Percentiles rank a stretch among this genome's conserved stretches.
These are phyloP conservation scores for Taphrina betulina DNA, from an alignment of 1,139 yeast species.

Conservation along the genomic window DNA sequence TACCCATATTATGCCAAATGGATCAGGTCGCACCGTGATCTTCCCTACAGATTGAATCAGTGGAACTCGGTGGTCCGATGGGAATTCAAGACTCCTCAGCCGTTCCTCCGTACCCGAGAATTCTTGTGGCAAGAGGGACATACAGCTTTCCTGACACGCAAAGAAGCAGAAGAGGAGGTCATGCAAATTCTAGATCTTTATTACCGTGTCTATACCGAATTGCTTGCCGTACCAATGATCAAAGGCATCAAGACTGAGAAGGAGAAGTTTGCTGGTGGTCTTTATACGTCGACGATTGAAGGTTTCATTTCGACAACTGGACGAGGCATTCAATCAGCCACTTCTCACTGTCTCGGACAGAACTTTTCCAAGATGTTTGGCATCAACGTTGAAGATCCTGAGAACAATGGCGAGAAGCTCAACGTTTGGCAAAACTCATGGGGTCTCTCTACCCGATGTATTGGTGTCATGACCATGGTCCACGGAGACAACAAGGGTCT, in stretches of 20 bases:
- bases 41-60: slow-evolving; percentile 93
- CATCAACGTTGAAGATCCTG: slow-evolving; percentile 92
- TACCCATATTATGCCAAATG: slow-evolving; percentile 99
- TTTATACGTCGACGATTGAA: slow-evolving; percentile 90
- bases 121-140: slow-evolving; percentile 99
- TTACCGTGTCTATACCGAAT: slow-evolving; percentile 78
- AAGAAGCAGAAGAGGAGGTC: slow-evolving; percentile 81
- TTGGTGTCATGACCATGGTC: slow-evolving; percentile 99
- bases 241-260: slow-evolving; percentile 95
- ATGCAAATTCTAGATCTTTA: slow-evolving; percentile 81
- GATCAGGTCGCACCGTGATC: slow-evolving; percentile 97
- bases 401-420: slow-evolving; percentile 52
- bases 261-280: slow-evolving; percentile 98
- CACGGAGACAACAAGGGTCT: slow-evolving; percentile 98
- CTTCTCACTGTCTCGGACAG: slow-evolving; percentile 96
- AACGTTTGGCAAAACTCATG: slow-evolving; percentile 96
- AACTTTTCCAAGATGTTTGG: slow-evolving; percentile 98
- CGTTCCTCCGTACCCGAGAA: slow-evolving; percentile 97
- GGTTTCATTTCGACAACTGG: slow-evolving; percentile 98
- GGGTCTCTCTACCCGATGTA: slow-evolving; percentile 98
- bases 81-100: slow-evolving; percentile 99
- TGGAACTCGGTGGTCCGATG: slow-evolving; percentile 99
- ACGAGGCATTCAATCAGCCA: slow-evolving; percentile 99
- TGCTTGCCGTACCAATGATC: slow-evolving; percentile 95
- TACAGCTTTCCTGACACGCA: slow-evolving; percentile 85